Base-by-base conservation (phyloP, 2,329 filamentous ascomycete species). In the Leptographium radiaticola region DNA sequence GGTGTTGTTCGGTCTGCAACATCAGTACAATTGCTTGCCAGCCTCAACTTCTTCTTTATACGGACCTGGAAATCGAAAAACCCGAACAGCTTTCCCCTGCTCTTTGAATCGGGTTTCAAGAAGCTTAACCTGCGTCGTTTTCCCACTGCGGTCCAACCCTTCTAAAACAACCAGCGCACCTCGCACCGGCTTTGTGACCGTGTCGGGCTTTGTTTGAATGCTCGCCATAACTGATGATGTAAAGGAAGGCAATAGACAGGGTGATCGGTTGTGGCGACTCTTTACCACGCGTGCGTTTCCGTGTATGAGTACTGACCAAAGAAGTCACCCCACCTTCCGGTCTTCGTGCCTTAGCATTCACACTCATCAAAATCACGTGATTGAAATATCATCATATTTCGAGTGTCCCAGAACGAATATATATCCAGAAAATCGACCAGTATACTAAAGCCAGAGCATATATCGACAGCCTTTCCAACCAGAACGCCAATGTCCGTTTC, bases 131-230 rank as follows among this genome's bases (percentile, higher is more conserved):
- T 95, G 90, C 38, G 89, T 95, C 25, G 89, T 91, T 75, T 96
- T 96, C 54, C 90, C 90, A 45, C 89, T 89, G 59, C 89, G 81
- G 63, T 96, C 90, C 57, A 96, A 75, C 2, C 90, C 90, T 71
- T 96, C 90, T 54, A 95, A 80, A 6, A 91, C 86, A 52, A 95
- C 79, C 36, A 96, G 78, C 13, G 83, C 81, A 48, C 89, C 89
- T 48, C 84, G 76, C 51, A 68, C 66, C 2, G 56, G 55, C 36
- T 43, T 39, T 25, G 31, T 13, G 25, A 49, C 4, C 4, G 9
- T 8, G 10, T 34, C 25, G 20, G 33, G 7, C 20, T 20, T 6
- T 39, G 11, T 36, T 18, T 38, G 6, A 15, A 16, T n/a, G 33
- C 11, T 25, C 4, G 30, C 40, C 33, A 43, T 52, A 31, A n/a